Evolutionary conservation across 2,329 filamentous ascomycete species (phyloP).

Genomic region (Ceratocystis destructans): DNA sequence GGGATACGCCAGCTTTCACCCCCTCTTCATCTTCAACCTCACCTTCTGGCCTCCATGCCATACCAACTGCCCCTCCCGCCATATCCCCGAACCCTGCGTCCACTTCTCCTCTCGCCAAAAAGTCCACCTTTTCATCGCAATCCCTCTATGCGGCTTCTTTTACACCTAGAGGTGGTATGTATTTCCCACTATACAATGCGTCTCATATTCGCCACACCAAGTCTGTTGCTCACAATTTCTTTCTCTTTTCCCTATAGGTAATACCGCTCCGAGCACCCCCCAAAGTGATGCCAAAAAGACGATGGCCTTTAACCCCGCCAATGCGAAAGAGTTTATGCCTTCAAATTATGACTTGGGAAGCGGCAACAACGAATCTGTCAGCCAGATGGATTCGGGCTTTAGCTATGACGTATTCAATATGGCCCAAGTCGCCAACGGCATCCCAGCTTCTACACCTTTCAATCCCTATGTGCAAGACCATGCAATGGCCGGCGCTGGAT

Average conservation of each 20-base stretch:
- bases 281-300: slow-evolving; percentile 22
- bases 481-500: slow-evolving; percentile 44
- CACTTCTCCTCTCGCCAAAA: slow-evolving; percentile 35
- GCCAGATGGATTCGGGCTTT: slow-evolving; percentile 17
- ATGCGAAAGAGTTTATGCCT: slow-evolving; percentile 47
- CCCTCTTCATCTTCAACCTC: slow-evolving; percentile 35
- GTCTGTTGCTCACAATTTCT: background rate
- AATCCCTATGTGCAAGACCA: slow-evolving; percentile 75
- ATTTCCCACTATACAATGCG: background rate
- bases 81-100: slow-evolving; percentile 15
- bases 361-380: slow-evolving; percentile 8
- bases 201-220: background rate
- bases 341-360: slow-evolving; percentile 16
- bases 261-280: slow-evolving; percentile 15
- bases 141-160: slow-evolving; percentile 80
- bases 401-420: slow-evolving; percentile 52
- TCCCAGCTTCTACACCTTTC: slow-evolving; percentile 37
- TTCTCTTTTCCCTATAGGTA: slow-evolving; percentile 1
- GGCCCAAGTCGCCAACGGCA: slow-evolving; percentile 38
- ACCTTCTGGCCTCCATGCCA: slow-evolving; percentile 15
- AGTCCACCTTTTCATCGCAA: slow-evolving; percentile 72
- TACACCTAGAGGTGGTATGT: slow-evolving; percentile 49
- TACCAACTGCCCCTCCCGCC: slow-evolving; percentile 10
- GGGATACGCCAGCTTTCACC: slow-evolving; percentile 92
- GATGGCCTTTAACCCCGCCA: slow-evolving; percentile 40